These are phyloP conservation scores for Ophiostoma pallidulum DNA, from an alignment of 2,329 filamentous ascomycete genomes.

Conservation along the genomic window DNA sequence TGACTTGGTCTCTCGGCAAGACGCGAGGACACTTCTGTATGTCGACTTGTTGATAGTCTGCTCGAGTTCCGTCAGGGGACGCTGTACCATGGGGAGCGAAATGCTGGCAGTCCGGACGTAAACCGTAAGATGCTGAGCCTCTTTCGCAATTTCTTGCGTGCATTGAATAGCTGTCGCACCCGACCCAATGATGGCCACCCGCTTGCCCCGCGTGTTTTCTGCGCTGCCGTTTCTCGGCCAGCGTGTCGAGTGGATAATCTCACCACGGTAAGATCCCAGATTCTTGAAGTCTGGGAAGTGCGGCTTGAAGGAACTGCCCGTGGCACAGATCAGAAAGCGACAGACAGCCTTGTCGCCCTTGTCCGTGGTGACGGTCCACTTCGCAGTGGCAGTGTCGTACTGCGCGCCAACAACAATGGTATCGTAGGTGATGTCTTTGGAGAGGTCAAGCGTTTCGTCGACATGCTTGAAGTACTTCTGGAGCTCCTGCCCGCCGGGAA, in stretches of 20 bases:
- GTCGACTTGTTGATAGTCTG: slow-evolving; percentile 29
- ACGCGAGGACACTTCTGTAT: slow-evolving; percentile 33
- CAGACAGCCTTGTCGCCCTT: slow-evolving; percentile 29
- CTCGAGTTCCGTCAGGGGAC: slow-evolving; percentile 33
- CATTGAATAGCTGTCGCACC: slow-evolving; percentile 17
- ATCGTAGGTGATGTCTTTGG: slow-evolving; percentile 35
- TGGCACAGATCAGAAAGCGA: slow-evolving; percentile 36
- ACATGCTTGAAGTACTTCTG: slow-evolving; percentile 38
- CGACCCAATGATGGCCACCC: slow-evolving; percentile 15
- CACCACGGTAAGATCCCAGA: slow-evolving; percentile 10
- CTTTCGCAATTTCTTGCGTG: slow-evolving; percentile 24
- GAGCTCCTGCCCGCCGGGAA: slow-evolving; percentile 31
- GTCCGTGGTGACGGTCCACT: slow-evolving; percentile 36
- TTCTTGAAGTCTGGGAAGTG: slow-evolving; percentile 29
- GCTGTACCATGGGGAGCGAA: slow-evolving; percentile 47
- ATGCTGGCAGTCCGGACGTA: slow-evolving; percentile 53
- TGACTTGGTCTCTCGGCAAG: slow-evolving; percentile 35
- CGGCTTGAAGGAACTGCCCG: slow-evolving; percentile 36
- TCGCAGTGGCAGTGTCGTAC: slow-evolving; percentile 27
- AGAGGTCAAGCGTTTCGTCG: slow-evolving; percentile 32
- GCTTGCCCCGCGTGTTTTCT: no score
- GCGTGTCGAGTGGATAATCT: slow-evolving; percentile 13
- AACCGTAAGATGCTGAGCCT: slow-evolving; percentile 30
- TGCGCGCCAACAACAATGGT: slow-evolving; percentile 31
- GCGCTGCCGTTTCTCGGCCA: slow-evolving; percentile 6